phyloP scores from a whole-genome alignment of 208 protist species.

The Balamuthia mandrillaris region DNA sequence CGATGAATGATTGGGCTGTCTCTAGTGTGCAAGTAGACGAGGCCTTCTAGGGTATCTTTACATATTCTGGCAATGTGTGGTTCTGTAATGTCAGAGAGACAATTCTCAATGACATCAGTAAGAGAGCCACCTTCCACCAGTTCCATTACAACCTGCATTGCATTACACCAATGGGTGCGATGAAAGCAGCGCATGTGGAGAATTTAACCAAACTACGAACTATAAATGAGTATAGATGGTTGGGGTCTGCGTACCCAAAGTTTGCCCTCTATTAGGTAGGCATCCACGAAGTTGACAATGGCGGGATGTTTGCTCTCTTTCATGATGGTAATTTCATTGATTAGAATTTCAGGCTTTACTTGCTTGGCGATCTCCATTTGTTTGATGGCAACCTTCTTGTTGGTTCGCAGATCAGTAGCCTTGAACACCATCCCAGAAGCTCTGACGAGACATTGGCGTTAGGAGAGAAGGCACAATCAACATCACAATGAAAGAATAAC shows the following conservation, averaged over 20 bases:
- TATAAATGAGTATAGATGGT: neutral
- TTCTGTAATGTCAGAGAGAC: neutral
- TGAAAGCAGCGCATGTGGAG: neutral
- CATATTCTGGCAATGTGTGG: slow-evolving; percentile 60
- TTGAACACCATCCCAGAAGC: slow-evolving; percentile 58
- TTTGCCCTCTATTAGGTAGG: slow-evolving; percentile 47
- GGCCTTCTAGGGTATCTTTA: slow-evolving; percentile 13
- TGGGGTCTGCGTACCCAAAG: neutral
- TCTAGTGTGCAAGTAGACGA: slow-evolving; percentile 61
- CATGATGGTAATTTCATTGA: neutral
- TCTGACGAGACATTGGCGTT: too few species aligned
- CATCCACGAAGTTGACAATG: slow-evolving; percentile 70
- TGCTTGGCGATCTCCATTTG: slow-evolving; percentile 20
- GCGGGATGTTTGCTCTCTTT: slow-evolving; percentile 66
- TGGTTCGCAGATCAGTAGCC: slow-evolving; percentile 30
- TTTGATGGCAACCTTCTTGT: slow-evolving; percentile 7
- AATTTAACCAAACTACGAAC: neutral
- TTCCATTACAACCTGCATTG: slow-evolving; percentile 67
- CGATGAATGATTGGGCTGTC: slow-evolving; percentile 64
- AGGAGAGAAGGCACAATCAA: too few species aligned
- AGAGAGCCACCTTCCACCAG: slow-evolving; percentile 65
- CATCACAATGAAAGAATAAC: too few species aligned
- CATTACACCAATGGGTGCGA: neutral
- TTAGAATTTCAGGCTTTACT: neutral
- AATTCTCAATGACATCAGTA: slow-evolving; percentile 59